Conservation (phyloP, 805 yeast genomes). For the Wickerhamiella domercqiae region DNA sequence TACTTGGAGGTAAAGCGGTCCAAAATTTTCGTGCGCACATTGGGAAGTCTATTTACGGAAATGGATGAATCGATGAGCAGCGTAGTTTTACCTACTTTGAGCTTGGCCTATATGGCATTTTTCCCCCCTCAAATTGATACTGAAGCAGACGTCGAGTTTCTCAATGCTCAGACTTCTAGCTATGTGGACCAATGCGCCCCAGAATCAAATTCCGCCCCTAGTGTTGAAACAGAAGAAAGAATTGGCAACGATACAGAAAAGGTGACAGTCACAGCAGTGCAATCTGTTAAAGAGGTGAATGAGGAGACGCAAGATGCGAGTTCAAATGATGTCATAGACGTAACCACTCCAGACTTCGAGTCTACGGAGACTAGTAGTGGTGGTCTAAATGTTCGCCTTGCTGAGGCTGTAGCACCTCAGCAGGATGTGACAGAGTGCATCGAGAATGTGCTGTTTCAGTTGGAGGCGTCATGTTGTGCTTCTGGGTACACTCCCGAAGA, state of each 20-base stretch:
- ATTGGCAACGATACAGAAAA: not conserved
- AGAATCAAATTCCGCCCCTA: not conserved
- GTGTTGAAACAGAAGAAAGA: not conserved
- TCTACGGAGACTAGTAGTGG: not conserved
- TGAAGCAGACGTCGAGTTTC: constrained; percentile 9
- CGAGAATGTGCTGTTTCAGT: constrained; percentile 78
- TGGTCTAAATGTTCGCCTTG: constrained; percentile 6
- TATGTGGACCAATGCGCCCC: not conserved
- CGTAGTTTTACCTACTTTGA: constrained; percentile 67
- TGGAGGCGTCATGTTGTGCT: constrained; percentile 64
- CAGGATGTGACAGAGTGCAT: constrained; percentile 98
- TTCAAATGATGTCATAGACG: not conserved
- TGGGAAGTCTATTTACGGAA: constrained; percentile 51
- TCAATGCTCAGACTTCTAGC: not conserved
- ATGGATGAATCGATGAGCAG: constrained; percentile 48
- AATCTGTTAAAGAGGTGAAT: not conserved
- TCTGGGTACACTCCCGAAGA: constrained; percentile 59
- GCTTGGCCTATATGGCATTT: constrained; percentile 77
- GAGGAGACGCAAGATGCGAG: not conserved
- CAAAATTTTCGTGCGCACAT: constrained; percentile 59
- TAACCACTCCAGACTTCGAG: not conserved
- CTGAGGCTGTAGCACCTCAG: constrained; percentile 34
- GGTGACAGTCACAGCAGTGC: not conserved
- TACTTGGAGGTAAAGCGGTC: constrained; percentile 66
- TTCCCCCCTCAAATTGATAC: constrained; percentile 24